Evolutionary conservation across 75 land plant species (phyloP).

Genomic region (Ceratopteris richardii): DNA sequence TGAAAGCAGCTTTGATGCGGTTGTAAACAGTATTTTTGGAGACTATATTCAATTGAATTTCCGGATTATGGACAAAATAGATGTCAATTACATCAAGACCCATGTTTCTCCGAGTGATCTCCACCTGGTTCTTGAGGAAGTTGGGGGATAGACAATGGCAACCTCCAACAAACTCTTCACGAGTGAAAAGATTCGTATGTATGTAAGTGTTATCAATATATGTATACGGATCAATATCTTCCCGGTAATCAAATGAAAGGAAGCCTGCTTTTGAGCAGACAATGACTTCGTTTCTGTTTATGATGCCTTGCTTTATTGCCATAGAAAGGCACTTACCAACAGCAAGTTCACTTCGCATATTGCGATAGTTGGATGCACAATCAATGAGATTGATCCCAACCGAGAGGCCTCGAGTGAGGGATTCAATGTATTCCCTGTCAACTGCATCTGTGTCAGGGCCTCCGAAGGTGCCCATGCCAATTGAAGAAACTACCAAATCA

Average conservation of each 20-base stretch:
- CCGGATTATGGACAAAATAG: constrained; percentile 15
- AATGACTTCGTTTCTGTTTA: constrained; percentile 16
- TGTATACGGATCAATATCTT: background rate
- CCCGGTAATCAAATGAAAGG: background rate
- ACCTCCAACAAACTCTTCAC: constrained; percentile 15
- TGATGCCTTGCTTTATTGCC: constrained; percentile 5
- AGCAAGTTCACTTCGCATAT: constrained; percentile 14
- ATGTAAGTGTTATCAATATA: constrained; percentile 7
- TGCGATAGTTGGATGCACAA: constrained; percentile 10
- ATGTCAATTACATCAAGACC: constrained; percentile 16
- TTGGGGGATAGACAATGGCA: constrained; percentile 8
- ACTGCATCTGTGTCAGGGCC: constrained; percentile 8
- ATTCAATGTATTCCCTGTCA: background rate
- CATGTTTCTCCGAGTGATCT: constrained; percentile 8
- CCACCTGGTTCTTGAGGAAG: constrained; percentile 17
- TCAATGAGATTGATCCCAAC: constrained; percentile 10
- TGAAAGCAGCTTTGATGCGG: constrained; percentile 6
- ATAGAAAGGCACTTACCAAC: constrained; percentile 7
- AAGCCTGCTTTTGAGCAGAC: constrained; percentile 13
- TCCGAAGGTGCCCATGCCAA: constrained; percentile 10
- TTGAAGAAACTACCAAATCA: constrained; percentile 5
- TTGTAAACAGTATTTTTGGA: constrained; percentile 2
- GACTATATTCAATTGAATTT: constrained; percentile 7
- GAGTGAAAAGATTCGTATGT: background rate
- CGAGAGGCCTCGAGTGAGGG: background rate